These are phyloP conservation scores for Acanthamoeba pearcei DNA, from an alignment of 208 protist genomes.

Conservation along the genomic window DNA sequence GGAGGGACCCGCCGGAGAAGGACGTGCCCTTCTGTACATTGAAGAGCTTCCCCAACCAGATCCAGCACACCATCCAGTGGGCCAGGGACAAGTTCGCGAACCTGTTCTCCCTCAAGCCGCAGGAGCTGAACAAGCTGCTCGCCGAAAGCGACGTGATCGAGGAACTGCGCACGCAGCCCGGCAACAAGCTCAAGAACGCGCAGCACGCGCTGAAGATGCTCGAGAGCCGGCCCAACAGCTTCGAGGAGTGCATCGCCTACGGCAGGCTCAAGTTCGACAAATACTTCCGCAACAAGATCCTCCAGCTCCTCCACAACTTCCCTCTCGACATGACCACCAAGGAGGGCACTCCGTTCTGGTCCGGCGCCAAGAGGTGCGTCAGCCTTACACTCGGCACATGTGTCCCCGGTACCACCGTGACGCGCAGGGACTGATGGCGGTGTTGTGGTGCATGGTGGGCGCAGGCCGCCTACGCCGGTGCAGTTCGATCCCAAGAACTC, in stretches of 20 bases:
- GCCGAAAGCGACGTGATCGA: slow-evolving; percentile 79
- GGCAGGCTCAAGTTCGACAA: slow-evolving; percentile 96
- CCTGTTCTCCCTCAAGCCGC: slow-evolving; percentile 86
- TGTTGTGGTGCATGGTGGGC: not conserved
- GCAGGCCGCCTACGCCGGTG: slow-evolving; percentile 86
- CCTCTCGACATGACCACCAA: slow-evolving; percentile 94
- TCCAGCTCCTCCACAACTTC: slow-evolving; percentile 97
- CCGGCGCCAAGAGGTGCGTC: slow-evolving; percentile 45
- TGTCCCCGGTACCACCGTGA: too few species aligned
- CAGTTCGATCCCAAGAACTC: slow-evolving; percentile 89
- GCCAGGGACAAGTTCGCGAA: slow-evolving; percentile 90
- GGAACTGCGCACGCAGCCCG: not conserved
- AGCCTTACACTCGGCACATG: too few species aligned
- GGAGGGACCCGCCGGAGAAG: slow-evolving; percentile 98
- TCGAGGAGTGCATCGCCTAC: slow-evolving; percentile 96
- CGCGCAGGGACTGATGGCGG: not conserved
- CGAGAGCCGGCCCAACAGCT: slow-evolving; percentile 79
- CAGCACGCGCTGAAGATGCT: slow-evolving; percentile 31
- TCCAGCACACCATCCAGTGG: slow-evolving; percentile 98
- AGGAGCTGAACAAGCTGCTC: slow-evolving; percentile 87
- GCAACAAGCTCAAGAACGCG: slow-evolving; percentile 17
- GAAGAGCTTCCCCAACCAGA: slow-evolving; percentile 99
- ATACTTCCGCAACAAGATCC: slow-evolving; percentile 95
- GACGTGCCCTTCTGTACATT: slow-evolving; percentile 99
- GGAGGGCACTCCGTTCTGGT: slow-evolving; percentile 63